phyloP scores from a whole-genome alignment of 2,329 filamentous ascomycete genomes.

The Colletotrichum sp. region DNA sequence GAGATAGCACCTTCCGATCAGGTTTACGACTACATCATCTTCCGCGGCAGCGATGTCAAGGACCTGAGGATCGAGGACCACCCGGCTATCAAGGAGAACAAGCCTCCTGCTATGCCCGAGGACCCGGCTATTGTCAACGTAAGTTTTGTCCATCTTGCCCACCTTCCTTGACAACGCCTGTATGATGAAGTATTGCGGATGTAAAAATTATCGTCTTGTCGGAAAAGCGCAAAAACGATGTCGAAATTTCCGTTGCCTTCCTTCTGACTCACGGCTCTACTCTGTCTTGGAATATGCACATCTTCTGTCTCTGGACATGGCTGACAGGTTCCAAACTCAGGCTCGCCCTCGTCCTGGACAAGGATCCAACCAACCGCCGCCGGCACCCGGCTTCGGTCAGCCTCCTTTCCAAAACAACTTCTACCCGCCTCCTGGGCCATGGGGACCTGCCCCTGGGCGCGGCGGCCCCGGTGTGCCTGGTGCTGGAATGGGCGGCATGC shows the following conservation, averaged over 20 bases:
- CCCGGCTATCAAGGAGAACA: constrained; percentile 74
- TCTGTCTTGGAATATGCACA: background rate
- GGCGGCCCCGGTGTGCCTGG: constrained; percentile 33
- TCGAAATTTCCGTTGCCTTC: constrained; percentile 99
- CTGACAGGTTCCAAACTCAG: constrained; percentile 37
- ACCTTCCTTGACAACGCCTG: constrained; percentile 19
- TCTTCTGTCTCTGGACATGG: background rate
- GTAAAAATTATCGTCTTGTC: constrained; percentile 79
- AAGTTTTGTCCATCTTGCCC: constrained; percentile 57
- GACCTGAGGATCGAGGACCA: constrained; percentile 92
- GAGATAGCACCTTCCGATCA: constrained; percentile 86
- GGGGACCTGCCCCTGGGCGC: constrained; percentile 56
- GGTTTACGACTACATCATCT: constrained; percentile 98
- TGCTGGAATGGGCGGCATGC: constrained; percentile 72
- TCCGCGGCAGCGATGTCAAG: constrained; percentile 97
- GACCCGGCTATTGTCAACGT: constrained; percentile 97
- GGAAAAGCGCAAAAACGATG: constrained; percentile 95
- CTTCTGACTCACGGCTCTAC: constrained; percentile 75
- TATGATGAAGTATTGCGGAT: constrained; percentile 98
- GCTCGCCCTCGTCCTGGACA: constrained; percentile 44
- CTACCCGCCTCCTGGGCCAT: constrained; percentile 59
- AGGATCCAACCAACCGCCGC: constrained; percentile 34
- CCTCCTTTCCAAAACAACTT: constrained; percentile 51
- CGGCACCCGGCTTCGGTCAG: constrained; percentile 46
- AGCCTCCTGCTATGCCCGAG: constrained; percentile 81